Base-by-base conservation (phyloP, 345 rosid species). In the Linum tenue region DNA sequence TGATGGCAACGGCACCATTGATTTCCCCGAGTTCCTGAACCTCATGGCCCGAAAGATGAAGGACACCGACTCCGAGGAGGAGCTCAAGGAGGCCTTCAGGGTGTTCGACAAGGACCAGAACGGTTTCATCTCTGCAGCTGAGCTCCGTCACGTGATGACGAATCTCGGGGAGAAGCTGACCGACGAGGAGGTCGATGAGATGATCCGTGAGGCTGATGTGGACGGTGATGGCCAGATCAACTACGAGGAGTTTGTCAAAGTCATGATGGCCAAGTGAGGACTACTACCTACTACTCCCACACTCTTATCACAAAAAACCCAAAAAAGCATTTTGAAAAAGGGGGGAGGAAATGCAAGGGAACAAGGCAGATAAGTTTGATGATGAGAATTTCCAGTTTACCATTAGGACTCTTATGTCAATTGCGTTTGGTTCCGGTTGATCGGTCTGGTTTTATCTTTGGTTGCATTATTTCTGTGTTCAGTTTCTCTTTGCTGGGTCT, bases 321-420 rank as follows among this genome's bases (percentile, higher is more conserved):
- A 48, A 48, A 9, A 2, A 3, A 48, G 10, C 10, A 5, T 48
- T 48, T 40, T 65, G 22, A 62, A 60, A 70, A 68, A 31, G 42
- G 39, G 44, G 58, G 61, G 44, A 75, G 61, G 55, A 41, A 10
- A 56, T 59, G 65, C 69, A 8, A 53, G 69, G 73, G 66, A 75
- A 72, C 69, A 67, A 69, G 75, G 75, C 76, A 74, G 75, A 69
- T 77, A 77, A 71, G 78, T 77, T 73, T 63, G 75, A 71, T 73
- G 73, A 71, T 69, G 73, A 67, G 74, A 69, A 63, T 70, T 75
- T 22, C 31, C 62, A 38, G 41, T 62, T 67, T 60, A 74, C 71
- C 70, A 22, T 7, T 75, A 70, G 76, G 75, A 74, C 65, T 69
- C 64, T 64, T 56, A 64, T 67, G 5, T 56, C 70, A 55, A 73